These are phyloP conservation scores for Trametes polyzona DNA, from an alignment of 1,284 basidiomycete genomes.

Conservation along the genomic window DNA sequence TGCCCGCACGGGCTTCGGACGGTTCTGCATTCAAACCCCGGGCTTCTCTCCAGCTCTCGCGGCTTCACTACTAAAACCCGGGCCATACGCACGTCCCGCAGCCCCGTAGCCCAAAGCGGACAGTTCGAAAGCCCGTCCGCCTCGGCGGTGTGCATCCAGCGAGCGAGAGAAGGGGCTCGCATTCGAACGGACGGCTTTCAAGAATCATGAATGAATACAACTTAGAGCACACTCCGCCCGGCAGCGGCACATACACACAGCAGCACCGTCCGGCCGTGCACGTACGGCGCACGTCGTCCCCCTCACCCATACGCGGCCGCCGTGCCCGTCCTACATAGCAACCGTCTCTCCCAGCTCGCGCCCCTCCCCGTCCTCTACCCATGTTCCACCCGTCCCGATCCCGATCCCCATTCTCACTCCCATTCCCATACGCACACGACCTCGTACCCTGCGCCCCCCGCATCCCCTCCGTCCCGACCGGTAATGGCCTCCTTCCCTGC, in stretches of 20 bases:
- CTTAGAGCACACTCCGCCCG: too few species aligned
- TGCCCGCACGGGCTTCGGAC: neutral
- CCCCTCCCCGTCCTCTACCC: too few species aligned
- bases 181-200: too few species aligned
- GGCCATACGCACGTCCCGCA: neutral
- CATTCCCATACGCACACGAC: neutral
- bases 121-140: neutral
- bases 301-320: too few species aligned
- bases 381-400: too few species aligned
- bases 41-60: neutral
- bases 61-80: neutral
- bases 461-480: neutral
- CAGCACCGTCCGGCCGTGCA: too few species aligned
- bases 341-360: too few species aligned
- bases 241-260: too few species aligned
- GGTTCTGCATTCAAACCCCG: neutral
- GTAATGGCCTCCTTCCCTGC: neutral
- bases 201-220: too few species aligned
- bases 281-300: too few species aligned
- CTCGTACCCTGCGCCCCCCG: neutral
- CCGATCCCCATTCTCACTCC: too few species aligned
- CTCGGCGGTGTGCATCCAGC: neutral
- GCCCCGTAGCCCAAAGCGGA: neutral
- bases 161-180: neutral
- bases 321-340: too few species aligned